Evolutionary conservation across 2,329 filamentous ascomycete genomes (phyloP).

Genomic region (Mycosphaerelloides madeirae): DNA sequence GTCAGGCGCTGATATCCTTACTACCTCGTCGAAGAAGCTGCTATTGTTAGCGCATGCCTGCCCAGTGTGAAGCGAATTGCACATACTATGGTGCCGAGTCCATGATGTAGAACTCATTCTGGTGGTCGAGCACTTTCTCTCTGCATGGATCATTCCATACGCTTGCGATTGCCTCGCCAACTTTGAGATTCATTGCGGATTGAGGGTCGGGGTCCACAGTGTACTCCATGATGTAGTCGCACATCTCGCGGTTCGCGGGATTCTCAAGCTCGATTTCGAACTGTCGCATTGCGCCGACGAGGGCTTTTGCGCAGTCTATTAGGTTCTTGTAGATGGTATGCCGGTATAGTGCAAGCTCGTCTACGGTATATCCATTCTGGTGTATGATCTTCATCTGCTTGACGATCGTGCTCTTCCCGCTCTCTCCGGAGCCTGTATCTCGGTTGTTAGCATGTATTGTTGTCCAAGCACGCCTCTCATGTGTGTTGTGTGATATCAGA

Average conservation of each 20-base stretch:
- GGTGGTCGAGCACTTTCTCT: slow-evolving; percentile 78
- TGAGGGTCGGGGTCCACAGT: slow-evolving; percentile 87
- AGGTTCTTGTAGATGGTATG: slow-evolving; percentile 98
- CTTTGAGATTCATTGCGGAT: slow-evolving; percentile 71
- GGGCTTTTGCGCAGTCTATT: slow-evolving; percentile 89
- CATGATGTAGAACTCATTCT: slow-evolving; percentile 98
- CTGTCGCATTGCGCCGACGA: slow-evolving; percentile 86
- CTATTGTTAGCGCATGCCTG: not conserved
- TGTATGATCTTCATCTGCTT: slow-evolving; percentile 99
- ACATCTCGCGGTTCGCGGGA: slow-evolving; percentile 66
- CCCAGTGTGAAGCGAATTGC: slow-evolving; percentile 4
- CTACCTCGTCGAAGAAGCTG: slow-evolving; percentile 93
- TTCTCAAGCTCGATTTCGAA: slow-evolving; percentile 78
- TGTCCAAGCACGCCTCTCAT: not conserved
- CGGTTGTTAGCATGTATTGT: slow-evolving; percentile 12
- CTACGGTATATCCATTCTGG: slow-evolving; percentile 91
- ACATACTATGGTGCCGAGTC: slow-evolving; percentile 92
- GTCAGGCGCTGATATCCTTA: slow-evolving; percentile 74
- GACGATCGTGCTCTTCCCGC: slow-evolving; percentile 97
- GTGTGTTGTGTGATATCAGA: not conserved
- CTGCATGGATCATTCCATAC: slow-evolving; percentile 88
- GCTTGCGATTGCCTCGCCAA: slow-evolving; percentile 76
- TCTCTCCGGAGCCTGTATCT: slow-evolving; percentile 81
- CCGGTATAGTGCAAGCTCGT: slow-evolving; percentile 90
- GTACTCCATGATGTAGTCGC: slow-evolving; percentile 79